These are phyloP conservation scores for Emergomyces orientalis DNA, from an alignment of 2,329 filamentous ascomycete genomes.

Conservation along the genomic window DNA sequence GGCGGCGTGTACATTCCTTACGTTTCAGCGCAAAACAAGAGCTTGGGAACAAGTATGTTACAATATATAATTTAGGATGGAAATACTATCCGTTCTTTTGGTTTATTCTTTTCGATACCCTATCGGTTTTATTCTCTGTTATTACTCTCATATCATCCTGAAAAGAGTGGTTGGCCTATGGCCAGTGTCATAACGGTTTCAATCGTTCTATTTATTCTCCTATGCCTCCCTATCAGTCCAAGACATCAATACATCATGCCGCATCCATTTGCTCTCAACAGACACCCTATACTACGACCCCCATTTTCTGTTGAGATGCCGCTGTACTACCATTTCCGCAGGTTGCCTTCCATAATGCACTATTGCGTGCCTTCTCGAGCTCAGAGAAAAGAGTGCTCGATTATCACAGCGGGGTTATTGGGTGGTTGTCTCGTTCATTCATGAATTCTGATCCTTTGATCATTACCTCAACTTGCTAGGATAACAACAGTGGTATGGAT, in stretches of 20 bases:
- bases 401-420: neutral
- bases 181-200: neutral
- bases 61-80: too few species aligned
- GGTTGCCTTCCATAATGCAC: neutral
- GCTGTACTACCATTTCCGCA: neutral
- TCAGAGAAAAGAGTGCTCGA: neutral
- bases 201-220: neutral
- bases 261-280: neutral
- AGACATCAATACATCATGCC: neutral
- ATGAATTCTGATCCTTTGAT: neutral
- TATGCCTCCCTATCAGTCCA: neutral
- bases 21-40: neutral
- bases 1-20: neutral
- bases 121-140: neutral
- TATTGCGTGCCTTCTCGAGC: neutral
- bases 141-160: neutral
- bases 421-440: too few species aligned
- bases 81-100: neutral
- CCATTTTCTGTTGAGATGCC: neutral
- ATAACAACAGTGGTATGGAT: neutral
- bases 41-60: neutral
- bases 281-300: neutral
- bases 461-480: neutral
- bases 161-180: neutral
- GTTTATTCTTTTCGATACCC: neutral